A percentile compares a stretch with the other conserved stretches of the same genome.
These are phyloP conservation scores for Vitis hybrid DNA, from an alignment of 177 flowering plant genomes.

Conservation along the genomic window DNA sequence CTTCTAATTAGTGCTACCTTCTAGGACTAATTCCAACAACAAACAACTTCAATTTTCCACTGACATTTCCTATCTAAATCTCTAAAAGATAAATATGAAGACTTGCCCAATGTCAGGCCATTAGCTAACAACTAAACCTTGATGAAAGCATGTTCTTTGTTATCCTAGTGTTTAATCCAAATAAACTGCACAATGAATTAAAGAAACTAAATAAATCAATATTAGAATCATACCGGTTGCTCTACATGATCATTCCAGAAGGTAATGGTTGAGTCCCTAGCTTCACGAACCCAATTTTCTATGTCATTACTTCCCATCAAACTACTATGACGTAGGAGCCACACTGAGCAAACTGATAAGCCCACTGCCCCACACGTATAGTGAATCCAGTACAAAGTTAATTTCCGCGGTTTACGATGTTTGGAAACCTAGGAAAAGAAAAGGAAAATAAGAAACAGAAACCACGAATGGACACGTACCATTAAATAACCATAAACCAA, in stretches of 20 bases:
- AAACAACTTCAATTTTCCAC: no score
- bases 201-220: conserved; percentile 1
- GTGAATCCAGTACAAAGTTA: conserved; percentile 72
- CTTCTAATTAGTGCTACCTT: no score
- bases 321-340: conserved; percentile 88
- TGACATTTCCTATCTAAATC: no score
- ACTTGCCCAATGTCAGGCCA: no score
- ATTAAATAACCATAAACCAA: neutral
- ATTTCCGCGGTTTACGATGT: conserved; percentile 67
- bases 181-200: no score
- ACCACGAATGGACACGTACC: neutral
- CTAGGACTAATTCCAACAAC: no score
- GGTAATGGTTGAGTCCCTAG: conserved; percentile 60
- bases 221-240: conserved; percentile 63
- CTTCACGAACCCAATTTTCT: conserved; percentile 90
- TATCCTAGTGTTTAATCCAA: no score
- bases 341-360: conserved; percentile 68
- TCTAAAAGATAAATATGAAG: no score
- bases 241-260: conserved; percentile 94
- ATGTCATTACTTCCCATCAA: conserved; percentile 92
- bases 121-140: no score
- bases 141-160: no score
- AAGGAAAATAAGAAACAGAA: conserved; percentile 7
- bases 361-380: conserved; percentile 89
- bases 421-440: conserved; percentile 51